Conservation (phyloP, 495 filamentous ascomycete species). For the Halenospora varia region DNA sequence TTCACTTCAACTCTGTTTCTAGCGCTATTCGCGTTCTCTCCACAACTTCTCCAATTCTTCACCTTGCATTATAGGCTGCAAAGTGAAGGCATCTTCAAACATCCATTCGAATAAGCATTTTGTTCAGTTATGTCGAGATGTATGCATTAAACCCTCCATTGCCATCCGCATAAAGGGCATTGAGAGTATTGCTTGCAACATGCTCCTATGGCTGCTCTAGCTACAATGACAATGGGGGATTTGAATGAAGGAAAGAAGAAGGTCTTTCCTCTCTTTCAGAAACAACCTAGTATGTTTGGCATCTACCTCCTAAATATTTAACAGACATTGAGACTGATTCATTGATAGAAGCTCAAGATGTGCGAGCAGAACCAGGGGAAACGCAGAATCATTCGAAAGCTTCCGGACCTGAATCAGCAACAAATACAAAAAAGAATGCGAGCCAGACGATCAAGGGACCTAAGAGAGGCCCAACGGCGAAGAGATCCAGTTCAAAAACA, state of each 20-base stretch:
- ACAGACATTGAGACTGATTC: not conserved
- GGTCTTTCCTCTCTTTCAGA: conserved; percentile 24
- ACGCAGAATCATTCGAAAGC: not conserved
- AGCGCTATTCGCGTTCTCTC: not conserved
- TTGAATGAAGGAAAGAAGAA: conserved; percentile 18
- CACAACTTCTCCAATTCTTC: not conserved
- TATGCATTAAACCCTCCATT: no score
- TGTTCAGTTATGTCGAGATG: no score
- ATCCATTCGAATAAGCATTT: no score
- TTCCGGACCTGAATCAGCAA: not conserved
- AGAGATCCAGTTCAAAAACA: not conserved
- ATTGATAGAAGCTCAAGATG: not conserved
- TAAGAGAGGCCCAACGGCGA: not conserved
- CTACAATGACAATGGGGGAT: conserved; percentile 21
- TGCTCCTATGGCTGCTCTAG: conserved; percentile 23
- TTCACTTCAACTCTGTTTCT: no score
- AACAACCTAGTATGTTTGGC: conserved; percentile 18
- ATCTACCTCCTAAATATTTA: not conserved
- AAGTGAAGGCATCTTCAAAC: no score
- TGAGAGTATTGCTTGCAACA: no score
- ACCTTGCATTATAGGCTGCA: not conserved
- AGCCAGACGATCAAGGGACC: not conserved
- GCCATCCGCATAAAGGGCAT: no score
- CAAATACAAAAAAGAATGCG: not conserved
- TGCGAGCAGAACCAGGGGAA: not conserved